These are phyloP conservation scores for Saccharum spontaneum DNA, from an alignment of 176 grass and related monocot species.

Conservation along the genomic window DNA sequence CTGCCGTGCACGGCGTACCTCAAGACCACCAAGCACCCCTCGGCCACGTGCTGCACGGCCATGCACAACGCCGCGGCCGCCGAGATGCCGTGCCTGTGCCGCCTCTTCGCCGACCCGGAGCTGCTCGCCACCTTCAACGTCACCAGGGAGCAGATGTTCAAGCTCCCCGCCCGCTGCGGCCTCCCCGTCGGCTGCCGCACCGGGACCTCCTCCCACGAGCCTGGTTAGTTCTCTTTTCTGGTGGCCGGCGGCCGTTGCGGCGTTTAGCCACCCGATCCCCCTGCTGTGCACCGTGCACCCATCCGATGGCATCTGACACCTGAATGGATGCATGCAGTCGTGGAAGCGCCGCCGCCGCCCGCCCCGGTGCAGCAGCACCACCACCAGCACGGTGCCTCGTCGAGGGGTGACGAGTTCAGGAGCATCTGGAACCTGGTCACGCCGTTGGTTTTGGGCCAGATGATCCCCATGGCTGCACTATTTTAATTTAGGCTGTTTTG, in stretches of 20 bases:
- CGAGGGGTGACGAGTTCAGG: background rate
- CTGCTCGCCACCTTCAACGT: constrained; percentile 54
- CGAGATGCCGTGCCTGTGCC: constrained; percentile 52
- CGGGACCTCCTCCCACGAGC: background rate
- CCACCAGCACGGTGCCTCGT: background rate
- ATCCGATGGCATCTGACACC: background rate
- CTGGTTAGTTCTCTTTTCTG: background rate
- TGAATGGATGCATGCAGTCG: constrained; percentile 15
- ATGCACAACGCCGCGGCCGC: constrained; percentile 8
- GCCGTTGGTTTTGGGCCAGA: background rate
- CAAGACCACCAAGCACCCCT: background rate
- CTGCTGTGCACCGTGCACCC: too few relatives aligned
- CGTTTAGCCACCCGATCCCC: background rate
- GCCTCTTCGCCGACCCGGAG: constrained; percentile 46
- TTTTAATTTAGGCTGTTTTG: background rate
- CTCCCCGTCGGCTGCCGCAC: constrained; percentile 30
- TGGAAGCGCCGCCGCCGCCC: constrained; percentile 40
- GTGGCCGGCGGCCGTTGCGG: background rate
- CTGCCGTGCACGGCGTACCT: constrained; percentile 57
- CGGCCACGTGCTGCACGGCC: constrained; percentile 47
- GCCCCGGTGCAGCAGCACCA: background rate
- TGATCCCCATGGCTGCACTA: background rate
- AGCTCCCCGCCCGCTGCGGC: constrained; percentile 38
- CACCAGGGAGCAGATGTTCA: constrained; percentile 39
- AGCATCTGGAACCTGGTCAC: background rate